These are phyloP conservation scores for Drechslerella dactyloides DNA, from an alignment of 2,329 filamentous ascomycete genomes.

Conservation along the genomic window DNA sequence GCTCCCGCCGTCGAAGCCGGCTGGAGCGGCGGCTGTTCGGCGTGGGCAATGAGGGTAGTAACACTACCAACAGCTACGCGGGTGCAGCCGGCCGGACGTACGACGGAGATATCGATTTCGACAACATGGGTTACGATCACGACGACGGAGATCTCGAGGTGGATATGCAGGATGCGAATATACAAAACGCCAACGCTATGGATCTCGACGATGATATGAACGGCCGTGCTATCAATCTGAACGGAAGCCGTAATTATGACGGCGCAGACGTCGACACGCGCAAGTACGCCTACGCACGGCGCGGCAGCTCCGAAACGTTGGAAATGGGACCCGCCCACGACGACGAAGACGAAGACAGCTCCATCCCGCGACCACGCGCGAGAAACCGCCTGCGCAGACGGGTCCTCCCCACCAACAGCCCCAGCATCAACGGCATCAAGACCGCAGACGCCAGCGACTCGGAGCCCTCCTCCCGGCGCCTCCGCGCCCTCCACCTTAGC, in stretches of 20 bases:
- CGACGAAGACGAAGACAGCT: background rate
- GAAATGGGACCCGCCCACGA: background rate
- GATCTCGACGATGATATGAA: no score
- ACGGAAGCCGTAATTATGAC: no score
- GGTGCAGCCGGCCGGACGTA: no score
- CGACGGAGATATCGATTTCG: no score
- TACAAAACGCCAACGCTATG: no score
- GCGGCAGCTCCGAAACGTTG: background rate
- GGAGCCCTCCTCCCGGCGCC: background rate
- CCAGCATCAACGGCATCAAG: background rate
- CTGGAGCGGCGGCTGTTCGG: conserved; percentile 27
- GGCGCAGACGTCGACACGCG: background rate
- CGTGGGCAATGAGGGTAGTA: background rate
- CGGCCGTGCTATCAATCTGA: background rate
- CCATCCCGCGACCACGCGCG: background rate
- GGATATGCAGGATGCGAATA: conserved; percentile 24
- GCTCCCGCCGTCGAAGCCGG: conserved; percentile 9
- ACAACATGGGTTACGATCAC: no score
- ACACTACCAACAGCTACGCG: background rate
- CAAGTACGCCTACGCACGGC: no score
- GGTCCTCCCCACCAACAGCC: background rate
- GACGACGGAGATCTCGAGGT: conserved; percentile 1
- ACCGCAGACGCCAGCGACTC: background rate
- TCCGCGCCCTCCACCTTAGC: background rate
- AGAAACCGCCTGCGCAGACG: background rate